Evolutionary conservation across 192 early-diverging fungal species (phyloP), one percentile per base, ranked within the genome.

Genomic region (Martensiomyces pterosporus): DNA sequence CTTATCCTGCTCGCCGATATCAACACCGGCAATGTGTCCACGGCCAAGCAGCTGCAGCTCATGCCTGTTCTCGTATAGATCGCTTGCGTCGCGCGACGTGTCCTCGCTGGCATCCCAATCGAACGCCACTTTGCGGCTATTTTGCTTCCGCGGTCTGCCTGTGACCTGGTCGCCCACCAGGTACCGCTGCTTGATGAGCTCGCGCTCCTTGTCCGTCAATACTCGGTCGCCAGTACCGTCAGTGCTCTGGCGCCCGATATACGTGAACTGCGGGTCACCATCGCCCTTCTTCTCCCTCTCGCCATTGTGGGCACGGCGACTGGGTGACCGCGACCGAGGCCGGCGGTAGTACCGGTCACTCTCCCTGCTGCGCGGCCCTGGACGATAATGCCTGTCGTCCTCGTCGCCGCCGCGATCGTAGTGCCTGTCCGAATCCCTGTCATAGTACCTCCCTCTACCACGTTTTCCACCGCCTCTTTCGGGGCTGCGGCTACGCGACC

Each of bases 91-190:
- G 26, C 83, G 73, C 14, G 94, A 94, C 3, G 96, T 99, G 55
- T 99, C 96, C 64, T 99, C 96, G 19, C 79, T 77, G 0, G 90
- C 87, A 46, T 87, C 90, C 96, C 96, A 99, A 62, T 95, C 96
- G 79, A 99, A 99, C 13, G 92, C 89, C 67, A 99, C 96, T 58
- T 92, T 94, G 42, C 92, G 89, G 42, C 96, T 91, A 53, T 91
- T 90, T 77, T 89, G 86, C 49, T 78, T 80, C 12, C 94, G 85
- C 41, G 85, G 74, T 51, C 83, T 85, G 23, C 92, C 80, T 49
- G 77, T 74, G 10, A 15, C 18, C 9, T 83, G 73, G 32, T 92
- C 89, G 34, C 81, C 85, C 6, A 85, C 89, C 80, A 95, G 83
- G 55, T 95, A 99, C 3, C 88, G 85, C 55, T 85, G 79, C 64